phyloP scores from a whole-genome alignment of 345 rosid genomes.

The Bruguiera parviflora region DNA sequence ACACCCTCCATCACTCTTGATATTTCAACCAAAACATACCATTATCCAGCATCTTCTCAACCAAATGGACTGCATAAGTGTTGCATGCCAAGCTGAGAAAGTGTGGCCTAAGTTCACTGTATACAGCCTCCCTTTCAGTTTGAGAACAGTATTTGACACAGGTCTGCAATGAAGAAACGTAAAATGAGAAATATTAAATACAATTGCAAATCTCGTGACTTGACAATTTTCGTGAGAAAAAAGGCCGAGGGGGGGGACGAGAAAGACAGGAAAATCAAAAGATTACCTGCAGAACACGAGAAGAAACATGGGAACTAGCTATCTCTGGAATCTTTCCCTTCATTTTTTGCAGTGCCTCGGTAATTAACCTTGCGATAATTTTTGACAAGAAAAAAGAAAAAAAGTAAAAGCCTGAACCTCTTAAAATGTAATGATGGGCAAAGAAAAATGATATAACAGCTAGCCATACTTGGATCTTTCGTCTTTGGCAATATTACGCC shows the following conservation, averaged over 20 bases:
- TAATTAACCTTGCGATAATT: constrained; percentile 47
- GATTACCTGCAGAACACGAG: constrained; percentile 89
- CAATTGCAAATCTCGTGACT: neutral
- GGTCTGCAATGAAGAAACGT: constrained; percentile 41
- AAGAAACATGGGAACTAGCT: constrained; percentile 77
- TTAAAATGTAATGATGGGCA: neutral
- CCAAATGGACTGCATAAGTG: constrained; percentile 64
- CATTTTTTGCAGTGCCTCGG: constrained; percentile 77
- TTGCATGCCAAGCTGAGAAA: constrained; percentile 64
- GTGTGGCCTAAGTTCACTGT: constrained; percentile 75
- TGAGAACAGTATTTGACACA: constrained; percentile 78
- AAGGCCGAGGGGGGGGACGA: neutral
- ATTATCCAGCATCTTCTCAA: constrained; percentile 76
- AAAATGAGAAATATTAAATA: neutral
- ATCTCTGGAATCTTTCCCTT: constrained; percentile 89
- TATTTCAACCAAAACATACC: constrained; percentile 40
- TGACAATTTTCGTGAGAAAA: neutral
- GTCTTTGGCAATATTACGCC: constrained; percentile 74
- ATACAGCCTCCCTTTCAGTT: constrained; percentile 68
- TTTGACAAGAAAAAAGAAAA: neutral
- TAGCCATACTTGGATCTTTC: constrained; percentile 64
- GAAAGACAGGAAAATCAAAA: neutral
- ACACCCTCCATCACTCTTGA: constrained; percentile 1
- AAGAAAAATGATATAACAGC: neutral
- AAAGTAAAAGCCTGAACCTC: neutral